phyloP scores from a whole-genome alignment of 805 yeast species.

The Henningerozyma blattae region DNA sequence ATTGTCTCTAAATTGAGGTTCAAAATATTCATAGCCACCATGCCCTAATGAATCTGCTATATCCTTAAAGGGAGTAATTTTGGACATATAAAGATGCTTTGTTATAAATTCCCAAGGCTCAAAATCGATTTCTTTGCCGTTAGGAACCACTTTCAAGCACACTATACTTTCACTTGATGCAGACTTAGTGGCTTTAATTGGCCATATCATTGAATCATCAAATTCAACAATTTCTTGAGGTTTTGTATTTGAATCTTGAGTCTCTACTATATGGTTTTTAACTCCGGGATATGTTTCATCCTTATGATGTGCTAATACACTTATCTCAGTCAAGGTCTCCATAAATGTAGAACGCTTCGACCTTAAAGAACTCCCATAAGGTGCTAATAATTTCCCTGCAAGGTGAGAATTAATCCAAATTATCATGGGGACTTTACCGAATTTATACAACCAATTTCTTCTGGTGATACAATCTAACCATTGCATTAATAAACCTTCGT shows the following conservation, averaged over 20 bases:
- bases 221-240: no score
- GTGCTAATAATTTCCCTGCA: conserved; percentile 51
- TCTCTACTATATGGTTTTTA: no score
- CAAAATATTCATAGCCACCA: conserved; percentile 55
- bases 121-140: conserved; percentile 30
- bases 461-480: conserved; percentile 59
- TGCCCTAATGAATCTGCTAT: conserved; percentile 56
- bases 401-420: conserved; percentile 52
- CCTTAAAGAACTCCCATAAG: conserved; percentile 38
- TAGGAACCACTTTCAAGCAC: conserved; percentile 47
- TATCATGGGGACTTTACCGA: conserved; percentile 65
- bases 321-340: conserved; percentile 50
- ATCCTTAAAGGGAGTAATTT: conserved; percentile 32
- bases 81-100: conserved; percentile 42
- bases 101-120: conserved; percentile 60
- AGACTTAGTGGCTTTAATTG: conserved; percentile 2
- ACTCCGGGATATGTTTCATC: conserved; percentile 16
- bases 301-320: conserved; percentile 24
- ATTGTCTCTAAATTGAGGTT: conserved; percentile 22
- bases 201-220: background rate
- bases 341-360: conserved; percentile 53
- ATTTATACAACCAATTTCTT: conserved; percentile 62
- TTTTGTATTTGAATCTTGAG: no score
- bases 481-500: conserved; percentile 63
- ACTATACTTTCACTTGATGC: conserved; percentile 28